Evolutionary conservation across 257 asterid genomes (phyloP), one percentile per base, ranked within the genome.

Genomic region (Anisodus acutangulus): DNA sequence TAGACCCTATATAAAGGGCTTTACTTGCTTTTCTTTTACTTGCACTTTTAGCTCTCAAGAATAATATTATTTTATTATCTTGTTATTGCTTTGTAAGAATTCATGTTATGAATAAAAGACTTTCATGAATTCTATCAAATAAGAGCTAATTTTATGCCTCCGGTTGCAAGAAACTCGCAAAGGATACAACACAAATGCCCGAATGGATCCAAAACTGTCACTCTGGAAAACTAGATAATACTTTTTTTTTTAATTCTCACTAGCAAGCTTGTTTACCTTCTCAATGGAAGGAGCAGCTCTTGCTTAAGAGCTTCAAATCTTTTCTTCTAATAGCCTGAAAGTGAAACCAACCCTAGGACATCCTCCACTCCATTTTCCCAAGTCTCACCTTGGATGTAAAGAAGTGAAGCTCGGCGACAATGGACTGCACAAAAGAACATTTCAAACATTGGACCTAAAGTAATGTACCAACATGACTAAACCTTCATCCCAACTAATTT

Each of bases 371-470:
- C 97, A 78, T 92, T 91, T 90, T 89, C 89, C 98, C 95, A 13
- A 91, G 97, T 85, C 89, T 94, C 86, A 91, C 93, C 93, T 92
- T 90, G 54, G 95, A 94, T 85, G 97, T 92, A 84, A 92, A 94
- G 95, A 91, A 94, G 82, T 94, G 91, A 16, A 91, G 87, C 45
- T 92, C 95, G 1, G 93, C 91, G 35, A 31, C 35, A 31, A 31
- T 31, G 35, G 35, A 94, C 86, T 92, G 94, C 79, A 92, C 95
- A 49, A 85, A 91, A 4, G 97, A 31, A 87, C 97, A 92, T 83
- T 93, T 94, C n/a, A 88, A 31, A 64, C 1, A 26, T 41, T 41
- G 78, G 16, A 39, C 78, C 35, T 70, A 70, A 70, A 2, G 35
- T 41, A 70, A 8, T 16, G 55, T 70, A 2, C 35, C 17, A 70